A percentile compares a stretch with the other conserved stretches of the same genome.
Evolutionary conservation across 331 rosid genomes (phyloP).

Genomic region (Cydonia oblonga): DNA sequence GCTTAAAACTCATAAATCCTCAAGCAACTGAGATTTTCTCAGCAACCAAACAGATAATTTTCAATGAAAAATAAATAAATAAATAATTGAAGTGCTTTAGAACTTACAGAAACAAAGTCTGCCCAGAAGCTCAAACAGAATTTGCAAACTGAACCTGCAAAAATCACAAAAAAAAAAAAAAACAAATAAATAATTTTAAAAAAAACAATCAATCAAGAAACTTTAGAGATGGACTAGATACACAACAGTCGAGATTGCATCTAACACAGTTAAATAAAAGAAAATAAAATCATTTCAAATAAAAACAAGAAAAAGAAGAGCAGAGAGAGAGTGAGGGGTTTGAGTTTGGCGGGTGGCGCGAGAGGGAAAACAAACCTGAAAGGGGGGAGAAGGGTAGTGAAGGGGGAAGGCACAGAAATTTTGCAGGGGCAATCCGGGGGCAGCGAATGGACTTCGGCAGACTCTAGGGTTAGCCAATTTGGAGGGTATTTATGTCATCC

Average conservation of each 20-base stretch:
- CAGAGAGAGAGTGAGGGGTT: not conserved
- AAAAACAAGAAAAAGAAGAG: not conserved
- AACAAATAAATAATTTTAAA: too few relatives aligned
- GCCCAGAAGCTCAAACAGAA: not conserved
- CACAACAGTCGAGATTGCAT: not conserved
- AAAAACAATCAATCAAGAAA: not conserved
- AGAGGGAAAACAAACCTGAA: constrained; percentile 36
- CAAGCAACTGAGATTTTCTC: not conserved
- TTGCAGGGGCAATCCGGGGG: constrained; percentile 6
- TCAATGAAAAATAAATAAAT: not conserved
- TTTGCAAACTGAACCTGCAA: constrained; percentile 13
- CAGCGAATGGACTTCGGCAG: constrained; percentile 1
- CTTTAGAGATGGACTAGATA: not conserved
- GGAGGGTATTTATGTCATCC: constrained; percentile 31
- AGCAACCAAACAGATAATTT: not conserved
- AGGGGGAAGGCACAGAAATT: constrained; percentile 18
- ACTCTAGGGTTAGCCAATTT: constrained; percentile 23
- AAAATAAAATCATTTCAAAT: too few relatives aligned
- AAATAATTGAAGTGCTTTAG: not conserved
- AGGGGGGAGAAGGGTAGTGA: constrained; percentile 19
- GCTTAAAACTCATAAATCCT: not conserved
- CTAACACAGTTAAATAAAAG: not conserved
- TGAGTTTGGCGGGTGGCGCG: constrained; percentile 8
- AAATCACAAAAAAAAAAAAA: not conserved
- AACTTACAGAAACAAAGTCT: not conserved